These are phyloP conservation scores for Elaeagnus macrophylla DNA, from an alignment of 306 rosid species.

Conservation along the genomic window DNA sequence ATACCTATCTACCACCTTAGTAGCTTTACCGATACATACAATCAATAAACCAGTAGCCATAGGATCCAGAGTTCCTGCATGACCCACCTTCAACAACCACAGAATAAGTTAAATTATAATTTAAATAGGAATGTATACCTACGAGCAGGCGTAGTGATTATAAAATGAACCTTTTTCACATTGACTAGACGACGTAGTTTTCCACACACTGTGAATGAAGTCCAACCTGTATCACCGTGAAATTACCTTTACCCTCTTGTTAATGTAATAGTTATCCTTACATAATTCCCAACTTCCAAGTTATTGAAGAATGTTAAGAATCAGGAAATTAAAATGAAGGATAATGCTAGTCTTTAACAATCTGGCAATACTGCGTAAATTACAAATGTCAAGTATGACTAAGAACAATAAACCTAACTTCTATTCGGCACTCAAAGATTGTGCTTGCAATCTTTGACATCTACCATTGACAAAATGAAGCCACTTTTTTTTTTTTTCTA, in stretches of 20 bases:
- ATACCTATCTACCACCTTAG: conserved; percentile 76
- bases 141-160: background rate
- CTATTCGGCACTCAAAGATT: too few species aligned
- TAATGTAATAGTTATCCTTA: background rate
- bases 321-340: conserved; percentile 5
- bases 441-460: too few species aligned
- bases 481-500: too few species aligned
- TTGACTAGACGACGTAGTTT: conserved; percentile 86
- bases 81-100: conserved; percentile 68
- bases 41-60: conserved; percentile 97
- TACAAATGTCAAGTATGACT: too few species aligned
- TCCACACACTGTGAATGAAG: conserved; percentile 95
- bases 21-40: conserved; percentile 94
- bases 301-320: conserved; percentile 1
- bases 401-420: too few species aligned
- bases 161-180: conserved; percentile 70
- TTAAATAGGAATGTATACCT: background rate
- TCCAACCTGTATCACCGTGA: conserved; percentile 63
- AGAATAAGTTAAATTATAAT: conserved; percentile 5
- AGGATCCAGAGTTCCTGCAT: conserved; percentile 97
- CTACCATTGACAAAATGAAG: too few species aligned
- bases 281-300: background rate
- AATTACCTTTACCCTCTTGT: conserved; percentile 6
- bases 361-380: background rate
- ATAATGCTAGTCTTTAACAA: background rate